Conservation (phyloP, 352 stramenopile species). For the Phytopythium mirpurense region DNA sequence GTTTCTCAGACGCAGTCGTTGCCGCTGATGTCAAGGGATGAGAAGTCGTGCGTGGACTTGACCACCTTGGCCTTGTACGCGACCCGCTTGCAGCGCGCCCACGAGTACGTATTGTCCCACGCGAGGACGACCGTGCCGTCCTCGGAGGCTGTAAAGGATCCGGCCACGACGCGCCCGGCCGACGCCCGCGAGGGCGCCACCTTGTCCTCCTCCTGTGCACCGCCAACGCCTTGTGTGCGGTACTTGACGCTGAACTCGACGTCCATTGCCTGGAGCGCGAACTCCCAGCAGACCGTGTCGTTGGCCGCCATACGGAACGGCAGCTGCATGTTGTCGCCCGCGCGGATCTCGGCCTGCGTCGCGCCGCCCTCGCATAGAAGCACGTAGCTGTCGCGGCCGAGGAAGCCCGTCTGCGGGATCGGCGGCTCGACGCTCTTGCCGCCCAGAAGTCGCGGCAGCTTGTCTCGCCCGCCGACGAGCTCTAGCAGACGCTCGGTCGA, state of each 20-base stretch:
- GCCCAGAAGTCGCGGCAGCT: slow-evolving; percentile 48
- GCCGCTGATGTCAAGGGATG: slow-evolving; percentile 64
- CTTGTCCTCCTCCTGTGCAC: slow-evolving; percentile 56
- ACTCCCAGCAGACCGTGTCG: slow-evolving; percentile 77
- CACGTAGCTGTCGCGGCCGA: slow-evolving; percentile 55
- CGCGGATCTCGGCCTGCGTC: slow-evolving; percentile 59
- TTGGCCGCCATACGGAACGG: slow-evolving; percentile 67
- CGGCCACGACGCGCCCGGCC: slow-evolving; percentile 29
- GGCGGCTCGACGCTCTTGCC: slow-evolving; percentile 44
- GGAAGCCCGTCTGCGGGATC: slow-evolving; percentile 60
- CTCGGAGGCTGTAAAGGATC: slow-evolving; percentile 56
- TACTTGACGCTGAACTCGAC: slow-evolving; percentile 70
- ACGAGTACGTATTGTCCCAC: slow-evolving; percentile 74
- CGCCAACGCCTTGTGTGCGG: slow-evolving; percentile 63
- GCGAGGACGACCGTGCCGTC: slow-evolving; percentile 65
- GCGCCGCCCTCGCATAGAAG: slow-evolving; percentile 67
- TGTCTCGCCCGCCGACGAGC: slow-evolving; percentile 39
- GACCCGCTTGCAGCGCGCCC: slow-evolving; percentile 58
- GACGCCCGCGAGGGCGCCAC: slow-evolving; percentile 33
- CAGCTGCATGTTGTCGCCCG: slow-evolving; percentile 49
- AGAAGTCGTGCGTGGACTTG: slow-evolving; percentile 74
- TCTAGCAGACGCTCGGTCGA: slow-evolving; percentile 59
- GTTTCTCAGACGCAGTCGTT: slow-evolving; percentile 64
- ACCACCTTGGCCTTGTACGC: slow-evolving; percentile 79
- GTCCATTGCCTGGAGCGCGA: slow-evolving; percentile 54